Percentiles rank a stretch among this genome's conserved stretches.
Conservation (phyloP, 331 rosid species). For the Malus hybrid region DNA sequence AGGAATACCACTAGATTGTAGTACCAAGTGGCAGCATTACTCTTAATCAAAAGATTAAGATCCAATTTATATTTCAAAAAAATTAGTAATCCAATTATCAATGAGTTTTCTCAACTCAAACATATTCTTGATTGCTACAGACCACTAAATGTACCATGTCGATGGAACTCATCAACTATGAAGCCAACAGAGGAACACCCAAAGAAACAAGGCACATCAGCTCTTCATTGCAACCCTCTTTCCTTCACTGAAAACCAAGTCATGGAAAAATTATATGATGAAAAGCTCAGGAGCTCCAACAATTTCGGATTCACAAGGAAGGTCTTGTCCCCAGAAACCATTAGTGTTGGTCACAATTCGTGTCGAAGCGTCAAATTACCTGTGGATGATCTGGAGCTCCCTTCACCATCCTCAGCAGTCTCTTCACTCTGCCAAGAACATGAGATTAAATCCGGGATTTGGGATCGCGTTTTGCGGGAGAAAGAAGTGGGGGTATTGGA, state of each 20-base stretch:
- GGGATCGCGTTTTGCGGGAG: constrained; percentile 23
- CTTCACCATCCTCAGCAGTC: constrained; percentile 61
- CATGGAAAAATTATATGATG: constrained; percentile 38
- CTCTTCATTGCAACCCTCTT: constrained; percentile 24
- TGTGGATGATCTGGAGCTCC: constrained; percentile 51
- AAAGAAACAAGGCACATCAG: constrained; percentile 34
- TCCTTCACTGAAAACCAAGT: constrained; percentile 28
- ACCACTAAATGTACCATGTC: constrained; percentile 55
- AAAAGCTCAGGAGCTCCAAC: constrained; percentile 31
- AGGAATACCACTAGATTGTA: too few relatives aligned
- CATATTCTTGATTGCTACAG: constrained; percentile 26
- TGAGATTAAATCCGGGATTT: constrained; percentile 38
- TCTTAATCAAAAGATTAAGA: not conserved
- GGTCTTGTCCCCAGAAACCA: constrained; percentile 67
- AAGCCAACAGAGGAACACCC: constrained; percentile 28
- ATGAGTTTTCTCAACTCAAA: not conserved
- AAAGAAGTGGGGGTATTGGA: constrained; percentile 22
- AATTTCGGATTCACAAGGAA: constrained; percentile 46
- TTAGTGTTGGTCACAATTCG: constrained; percentile 46
- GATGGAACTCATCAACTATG: constrained; percentile 51
- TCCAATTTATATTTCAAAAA: not conserved
- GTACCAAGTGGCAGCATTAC: not conserved
- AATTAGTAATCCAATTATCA: not conserved
- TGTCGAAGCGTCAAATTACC: constrained; percentile 42
- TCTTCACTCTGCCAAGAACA: constrained; percentile 64